phyloP scores from a whole-genome alignment of 139 green algal species.

The Desmodesmus armatus region DNA sequence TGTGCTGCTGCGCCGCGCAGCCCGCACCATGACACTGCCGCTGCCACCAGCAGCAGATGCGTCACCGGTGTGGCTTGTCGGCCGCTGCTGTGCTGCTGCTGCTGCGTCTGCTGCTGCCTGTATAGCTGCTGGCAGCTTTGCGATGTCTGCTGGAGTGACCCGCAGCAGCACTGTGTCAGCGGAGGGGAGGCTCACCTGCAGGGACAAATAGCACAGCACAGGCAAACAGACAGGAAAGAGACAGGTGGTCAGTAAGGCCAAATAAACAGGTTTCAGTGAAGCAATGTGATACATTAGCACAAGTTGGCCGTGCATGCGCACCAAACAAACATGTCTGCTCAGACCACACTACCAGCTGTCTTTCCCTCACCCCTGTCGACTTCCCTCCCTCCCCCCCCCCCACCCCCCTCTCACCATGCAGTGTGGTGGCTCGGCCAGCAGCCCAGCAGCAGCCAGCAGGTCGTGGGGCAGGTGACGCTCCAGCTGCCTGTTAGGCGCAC shows the following conservation, averaged over 20 bases:
- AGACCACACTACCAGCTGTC: no score
- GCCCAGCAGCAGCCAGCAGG: slow-evolving; percentile 75
- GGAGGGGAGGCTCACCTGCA: slow-evolving; percentile 66
- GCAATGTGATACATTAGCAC: neutral
- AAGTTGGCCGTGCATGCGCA: neutral
- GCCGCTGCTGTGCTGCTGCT: slow-evolving; percentile 7
- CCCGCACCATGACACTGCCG: neutral
- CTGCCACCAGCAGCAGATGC: slow-evolving; percentile 13
- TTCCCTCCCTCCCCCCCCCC: no score
- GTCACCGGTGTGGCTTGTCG: neutral
- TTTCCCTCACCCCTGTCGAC: no score
- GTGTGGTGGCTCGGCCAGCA: slow-evolving; percentile 69
- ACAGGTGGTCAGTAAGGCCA: no score
- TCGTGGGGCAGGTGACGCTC: slow-evolving; percentile 63
- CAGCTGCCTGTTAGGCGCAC: slow-evolving; percentile 63
- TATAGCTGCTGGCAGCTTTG: slow-evolving; percentile 42
- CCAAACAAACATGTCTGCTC: no score
- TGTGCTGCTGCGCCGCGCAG: neutral
- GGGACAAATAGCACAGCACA: no score
- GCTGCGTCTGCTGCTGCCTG: slow-evolving; percentile 34
- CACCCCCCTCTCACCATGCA: slow-evolving; percentile 72
- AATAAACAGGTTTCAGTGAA: no score
- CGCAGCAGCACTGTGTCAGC: slow-evolving; percentile 51
- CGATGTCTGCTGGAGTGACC: slow-evolving; percentile 66
- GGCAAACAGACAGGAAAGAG: neutral